Evolutionary conservation across 2,329 filamentous ascomycete genomes (phyloP).

Genomic region (Botrytis sinoallii): DNA sequence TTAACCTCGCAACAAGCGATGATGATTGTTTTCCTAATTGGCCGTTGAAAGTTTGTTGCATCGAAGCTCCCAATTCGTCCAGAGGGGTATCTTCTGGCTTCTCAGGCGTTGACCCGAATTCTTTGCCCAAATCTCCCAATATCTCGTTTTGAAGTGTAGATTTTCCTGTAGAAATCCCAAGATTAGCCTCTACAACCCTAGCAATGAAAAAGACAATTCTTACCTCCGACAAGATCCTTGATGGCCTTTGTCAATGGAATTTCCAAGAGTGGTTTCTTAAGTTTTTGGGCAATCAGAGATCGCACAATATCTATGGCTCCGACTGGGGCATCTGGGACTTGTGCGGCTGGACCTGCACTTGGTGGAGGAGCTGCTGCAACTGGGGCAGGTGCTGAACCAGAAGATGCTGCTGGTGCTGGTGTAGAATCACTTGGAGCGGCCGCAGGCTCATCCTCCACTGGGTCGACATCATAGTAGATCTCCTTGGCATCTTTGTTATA

Average conservation of each 20-base stretch:
- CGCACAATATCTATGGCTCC: conserved; percentile 87
- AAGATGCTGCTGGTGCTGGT: conserved; percentile 42
- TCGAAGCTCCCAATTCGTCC: conserved; percentile 89
- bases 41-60: conserved; percentile 98
- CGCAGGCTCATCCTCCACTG: conserved; percentile 83
- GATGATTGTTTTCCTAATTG: conserved; percentile 96
- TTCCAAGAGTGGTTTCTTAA: conserved; percentile 89
- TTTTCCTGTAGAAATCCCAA: conserved; percentile 63
- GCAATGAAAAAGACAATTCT: conserved; percentile 38
- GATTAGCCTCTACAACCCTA: conserved; percentile 20
- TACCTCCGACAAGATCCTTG: conserved; percentile 96
- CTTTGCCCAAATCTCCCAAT: conserved; percentile 93
- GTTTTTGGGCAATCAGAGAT: conserved; percentile 88
- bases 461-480: conserved; percentile 98
- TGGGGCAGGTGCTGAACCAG: conserved; percentile 50
- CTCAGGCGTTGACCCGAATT: conserved; percentile 96
- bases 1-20: conserved; percentile 87
- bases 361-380: conserved; percentile 57
- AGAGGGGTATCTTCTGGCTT: conserved; percentile 97
- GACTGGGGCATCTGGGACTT: conserved; percentile 82
- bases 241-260: conserved; percentile 94
- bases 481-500: conserved; percentile 99
- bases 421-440: conserved; percentile 43
- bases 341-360: conserved; percentile 79
- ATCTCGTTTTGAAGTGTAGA: conserved; percentile 99